These are phyloP conservation scores for Fomitopsis serialis DNA, from an alignment of 768 basidiomycete species.

Conservation along the genomic window DNA sequence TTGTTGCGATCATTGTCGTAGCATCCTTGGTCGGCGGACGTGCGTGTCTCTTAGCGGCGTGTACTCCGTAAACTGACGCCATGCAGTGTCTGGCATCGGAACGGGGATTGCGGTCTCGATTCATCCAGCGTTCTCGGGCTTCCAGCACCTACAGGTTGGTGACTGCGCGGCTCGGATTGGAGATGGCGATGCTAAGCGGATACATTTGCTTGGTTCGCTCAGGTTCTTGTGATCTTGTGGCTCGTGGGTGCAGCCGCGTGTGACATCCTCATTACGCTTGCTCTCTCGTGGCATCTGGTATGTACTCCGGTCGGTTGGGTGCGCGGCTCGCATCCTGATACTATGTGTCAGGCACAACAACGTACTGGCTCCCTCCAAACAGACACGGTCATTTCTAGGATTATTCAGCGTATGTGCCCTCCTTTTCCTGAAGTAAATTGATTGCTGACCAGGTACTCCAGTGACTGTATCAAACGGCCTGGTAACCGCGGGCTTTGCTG, in stretches of 20 bases:
- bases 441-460: neutral
- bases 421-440: neutral
- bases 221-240: slow-evolving; percentile 27
- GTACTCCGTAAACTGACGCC: neutral
- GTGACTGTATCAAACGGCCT: slow-evolving; percentile 30
- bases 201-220: neutral
- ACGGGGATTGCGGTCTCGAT: slow-evolving; percentile 11
- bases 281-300: slow-evolving; percentile 35
- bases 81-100: slow-evolving; percentile 2
- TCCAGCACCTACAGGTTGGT: slow-evolving; percentile 19
- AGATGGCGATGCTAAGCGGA: too few relatives aligned
- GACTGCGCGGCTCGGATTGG: neutral
- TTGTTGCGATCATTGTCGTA: neutral
- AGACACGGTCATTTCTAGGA: slow-evolving; percentile 12
- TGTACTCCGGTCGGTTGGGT: neutral
- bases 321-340: too few relatives aligned
- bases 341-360: slow-evolving; percentile 25
- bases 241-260: slow-evolving; percentile 27
- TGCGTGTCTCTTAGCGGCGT: neutral
- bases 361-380: slow-evolving; percentile 30
- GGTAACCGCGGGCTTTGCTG: slow-evolving; percentile 23
- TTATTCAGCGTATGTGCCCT: slow-evolving; percentile 28
- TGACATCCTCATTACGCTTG: slow-evolving; percentile 34
- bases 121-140: slow-evolving; percentile 18
- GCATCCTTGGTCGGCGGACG: neutral